Conservation (phyloP, 768 basidiomycete genomes). For the Serpula lacrymans region DNA sequence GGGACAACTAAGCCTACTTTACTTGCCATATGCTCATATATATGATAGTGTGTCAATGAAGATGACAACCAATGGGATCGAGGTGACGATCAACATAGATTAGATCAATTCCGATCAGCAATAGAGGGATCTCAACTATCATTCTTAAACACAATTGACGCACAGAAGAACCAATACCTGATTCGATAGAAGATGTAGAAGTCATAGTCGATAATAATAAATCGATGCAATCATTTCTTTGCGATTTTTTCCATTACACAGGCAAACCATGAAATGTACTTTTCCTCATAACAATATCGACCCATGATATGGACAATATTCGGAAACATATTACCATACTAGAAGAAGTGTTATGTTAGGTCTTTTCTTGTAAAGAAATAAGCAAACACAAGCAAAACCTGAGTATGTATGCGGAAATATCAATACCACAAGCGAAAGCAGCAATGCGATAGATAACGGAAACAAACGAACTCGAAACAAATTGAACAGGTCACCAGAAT, state of each 20-base stretch:
- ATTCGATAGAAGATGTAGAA: too few relatives aligned
- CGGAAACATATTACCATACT: conserved; percentile 8
- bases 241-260: too few relatives aligned
- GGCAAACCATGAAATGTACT: too few relatives aligned
- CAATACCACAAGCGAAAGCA: neutral
- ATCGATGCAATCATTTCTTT: too few relatives aligned
- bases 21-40: conserved; percentile 1
- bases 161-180: neutral
- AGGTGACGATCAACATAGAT: conserved; percentile 40
- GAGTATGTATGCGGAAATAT: neutral
- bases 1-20: conserved; percentile 8
- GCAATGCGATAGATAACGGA: conserved; percentile 1
- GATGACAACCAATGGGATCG: conserved; percentile 35
- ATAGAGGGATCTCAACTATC: too few relatives aligned
- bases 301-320: conserved; percentile 2
- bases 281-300: conserved; percentile 1
- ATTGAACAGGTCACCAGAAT: too few relatives aligned
- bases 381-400: too few relatives aligned
- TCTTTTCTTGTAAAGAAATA: too few relatives aligned
- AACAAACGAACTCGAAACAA: too few relatives aligned
- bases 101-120: too few relatives aligned
- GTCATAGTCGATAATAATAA: too few relatives aligned
- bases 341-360: conserved; percentile 7
- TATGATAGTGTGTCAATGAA: conserved; percentile 24
- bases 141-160: neutral